Evolutionary conservation across 192 early-diverging fungal species (phyloP), one percentile per base, ranked within the genome.

Genomic region (Backusella luteola): DNA sequence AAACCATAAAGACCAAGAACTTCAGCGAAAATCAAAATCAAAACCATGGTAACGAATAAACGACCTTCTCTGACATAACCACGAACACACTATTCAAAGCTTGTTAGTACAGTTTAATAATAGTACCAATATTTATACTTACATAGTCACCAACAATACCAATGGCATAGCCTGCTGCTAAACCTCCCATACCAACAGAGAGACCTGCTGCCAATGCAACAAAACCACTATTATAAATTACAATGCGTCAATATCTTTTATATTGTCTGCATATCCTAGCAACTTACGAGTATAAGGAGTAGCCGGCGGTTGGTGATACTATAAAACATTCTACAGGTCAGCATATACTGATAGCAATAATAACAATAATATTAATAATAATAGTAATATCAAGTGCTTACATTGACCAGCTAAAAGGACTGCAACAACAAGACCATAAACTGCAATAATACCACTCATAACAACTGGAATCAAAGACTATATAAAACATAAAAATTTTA

Each of bases 391-490:
- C 1, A 35, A 26, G 73, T 68, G 89, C 88, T 93, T 93, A 87
- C 92, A 85, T 78, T 90, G 89, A 80, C 90, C 91, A 39, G 93
- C 88, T 68, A 96, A 92, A 44, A 99, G 89, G 6, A 99, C 98
- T 6, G 98, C 90, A 7, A 99, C 96, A 14, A 98, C 97, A 14
- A 99, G 88, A 46, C 98, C 98, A 86, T 99, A 99, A 81, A 99
- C 96, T 83, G 93, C 97, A 79, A 99, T 95, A 85, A 99, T 99
- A 95, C 98, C 98, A 79, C 92, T 95, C 96, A 98, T 98, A 78
- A 99, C 93, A 69, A 98, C 95, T 17, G 96, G 96, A 69, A 99
- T 92, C 73, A 96, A 90, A 53, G 91, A 87, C 73, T 78, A 67
- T 53, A n/a, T 0, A 32, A 32, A 32, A 32, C 1, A 29, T 32